Conservation (phyloP, 192 early-diverging fungal genomes). For the Coemansia javaensis region DNA sequence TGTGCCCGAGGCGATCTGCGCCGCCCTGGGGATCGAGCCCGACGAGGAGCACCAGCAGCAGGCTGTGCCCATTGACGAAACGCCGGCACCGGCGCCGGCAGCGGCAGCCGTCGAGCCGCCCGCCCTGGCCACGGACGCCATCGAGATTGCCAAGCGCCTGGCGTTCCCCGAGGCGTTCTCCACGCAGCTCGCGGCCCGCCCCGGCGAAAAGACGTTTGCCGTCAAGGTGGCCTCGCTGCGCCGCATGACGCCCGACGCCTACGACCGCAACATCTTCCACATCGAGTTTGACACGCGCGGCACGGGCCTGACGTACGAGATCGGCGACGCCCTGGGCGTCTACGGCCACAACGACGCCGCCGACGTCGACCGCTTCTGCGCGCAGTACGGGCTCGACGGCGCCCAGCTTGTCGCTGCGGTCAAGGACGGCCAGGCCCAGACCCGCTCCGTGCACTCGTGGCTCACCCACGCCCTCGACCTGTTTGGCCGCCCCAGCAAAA, state of each 20-base stretch:
- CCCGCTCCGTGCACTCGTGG: constrained; percentile 71
- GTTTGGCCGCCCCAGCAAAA: constrained; percentile 92
- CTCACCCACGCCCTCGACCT: constrained; percentile 81
- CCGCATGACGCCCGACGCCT: constrained; percentile 79
- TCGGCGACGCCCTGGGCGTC: constrained; percentile 92
- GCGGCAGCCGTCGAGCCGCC: constrained; percentile 2
- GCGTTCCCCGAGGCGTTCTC: constrained; percentile 40
- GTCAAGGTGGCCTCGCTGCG: constrained; percentile 32
- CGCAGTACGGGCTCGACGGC: constrained; percentile 65
- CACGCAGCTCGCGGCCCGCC: constrained; percentile 13
- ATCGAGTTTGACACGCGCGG: constrained; percentile 85
- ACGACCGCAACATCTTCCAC: constrained; percentile 97
- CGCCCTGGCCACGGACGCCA: neutral
- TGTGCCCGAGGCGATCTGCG: constrained; percentile 5
- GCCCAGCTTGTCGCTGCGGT: constrained; percentile 60
- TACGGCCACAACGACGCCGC: constrained; percentile 79
- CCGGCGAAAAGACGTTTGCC: constrained; percentile 23
- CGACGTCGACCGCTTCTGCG: constrained; percentile 70
- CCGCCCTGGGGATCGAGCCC: constrained; percentile 12
- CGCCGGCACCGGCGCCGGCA: neutral
- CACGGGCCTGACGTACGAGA: constrained; percentile 79
- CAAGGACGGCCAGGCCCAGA: constrained; percentile 59
- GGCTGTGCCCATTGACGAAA: neutral
- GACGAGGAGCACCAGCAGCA: constrained; percentile 1
- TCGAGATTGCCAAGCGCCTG: constrained; percentile 28